Percentiles rank a stretch among this genome's conserved stretches.
Conservation (phyloP, 179 eudicot genomes). For the Patellifolia procumbens region DNA sequence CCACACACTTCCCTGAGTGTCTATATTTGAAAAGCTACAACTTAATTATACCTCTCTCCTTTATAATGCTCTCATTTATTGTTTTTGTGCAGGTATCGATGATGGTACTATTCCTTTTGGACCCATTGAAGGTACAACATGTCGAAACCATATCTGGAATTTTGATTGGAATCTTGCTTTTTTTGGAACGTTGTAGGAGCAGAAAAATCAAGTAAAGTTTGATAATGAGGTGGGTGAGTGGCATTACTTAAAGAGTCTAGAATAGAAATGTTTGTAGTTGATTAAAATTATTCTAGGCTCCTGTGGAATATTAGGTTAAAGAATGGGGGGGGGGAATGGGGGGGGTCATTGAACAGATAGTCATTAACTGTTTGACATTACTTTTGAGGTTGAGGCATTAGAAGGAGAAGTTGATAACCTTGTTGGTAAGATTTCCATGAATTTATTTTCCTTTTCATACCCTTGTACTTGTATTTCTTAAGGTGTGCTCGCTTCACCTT, state of each 20-base stretch:
- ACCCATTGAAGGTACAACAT: slow-evolving; percentile 68
- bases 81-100: slow-evolving; percentile 59
- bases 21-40: not conserved
- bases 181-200: not conserved
- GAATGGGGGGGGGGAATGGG: too few species aligned
- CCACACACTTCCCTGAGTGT: too few species aligned
- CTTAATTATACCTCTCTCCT: not conserved
- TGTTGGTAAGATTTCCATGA: not conserved
- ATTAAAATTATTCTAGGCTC: not conserved
- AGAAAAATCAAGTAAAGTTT: not conserved
- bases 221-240: slow-evolving; percentile 16
- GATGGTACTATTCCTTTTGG: slow-evolving; percentile 75
- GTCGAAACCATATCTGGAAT: slow-evolving; percentile 16
- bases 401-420: not conserved
- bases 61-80: slow-evolving; percentile 7
- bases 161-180: slow-evolving; percentile 10
- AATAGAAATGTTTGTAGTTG: not conserved
- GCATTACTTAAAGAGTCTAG: not conserved
- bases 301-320: slow-evolving; percentile 1
- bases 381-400: not conserved
- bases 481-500: too few species aligned
- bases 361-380: not conserved
- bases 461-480: not conserved
- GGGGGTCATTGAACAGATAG: not conserved
- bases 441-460: not conserved